Evolutionary conservation across 2,329 filamentous ascomycete genomes (phyloP), one percentile per base, ranked within the genome.

Genomic region (Paraphaeosphaeria sporulosa): DNA sequence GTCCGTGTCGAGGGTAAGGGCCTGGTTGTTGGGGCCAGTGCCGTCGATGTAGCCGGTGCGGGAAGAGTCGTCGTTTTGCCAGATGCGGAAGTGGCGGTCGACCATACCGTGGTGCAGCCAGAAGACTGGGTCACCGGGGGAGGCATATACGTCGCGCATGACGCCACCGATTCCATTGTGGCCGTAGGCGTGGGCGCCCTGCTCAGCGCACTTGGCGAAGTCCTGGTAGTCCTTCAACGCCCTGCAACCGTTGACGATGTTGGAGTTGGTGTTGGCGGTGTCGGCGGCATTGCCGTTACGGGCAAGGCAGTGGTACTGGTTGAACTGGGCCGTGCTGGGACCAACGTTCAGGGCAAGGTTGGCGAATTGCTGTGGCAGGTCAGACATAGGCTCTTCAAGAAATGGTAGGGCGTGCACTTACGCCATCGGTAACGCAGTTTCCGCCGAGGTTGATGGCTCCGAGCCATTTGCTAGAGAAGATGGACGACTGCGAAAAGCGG

Each of bases 51-150:
- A 66, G 25, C 44, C 64, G 4, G 65, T 38, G 58, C 74, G 73
- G 6, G 61, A 55, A 19, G 56, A 46, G 61, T 73, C 64, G 27
- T 46, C 44, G 68, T 75, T 75, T 69, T 85, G 82, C 82, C 82
- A 85, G 61, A 83, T 81, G 76, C 81, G 82, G 76, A 78, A 85
- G 46, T 80, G 76, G 48, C 81, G 79, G 71, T 85, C 83, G 52
- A 85, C 78, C 69, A 81, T 80, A 17, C 71, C 78, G 63, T 85
- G 83, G 72, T 85, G 83, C 40, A 82, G 73, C 69, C 75, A 85
- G 74, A 85, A 85, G 60, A 78, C 60, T n/a, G 72, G 71, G 64
- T 78, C 75, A 21, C 65, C 68, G 47, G 72, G 71, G 2, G 76
- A 77, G 13, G 66, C 72, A 43, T 68, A 76, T 9, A 65, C 64